phyloP scores from a whole-genome alignment of 2,329 filamentous ascomycete species.

The Alternaria atra region DNA sequence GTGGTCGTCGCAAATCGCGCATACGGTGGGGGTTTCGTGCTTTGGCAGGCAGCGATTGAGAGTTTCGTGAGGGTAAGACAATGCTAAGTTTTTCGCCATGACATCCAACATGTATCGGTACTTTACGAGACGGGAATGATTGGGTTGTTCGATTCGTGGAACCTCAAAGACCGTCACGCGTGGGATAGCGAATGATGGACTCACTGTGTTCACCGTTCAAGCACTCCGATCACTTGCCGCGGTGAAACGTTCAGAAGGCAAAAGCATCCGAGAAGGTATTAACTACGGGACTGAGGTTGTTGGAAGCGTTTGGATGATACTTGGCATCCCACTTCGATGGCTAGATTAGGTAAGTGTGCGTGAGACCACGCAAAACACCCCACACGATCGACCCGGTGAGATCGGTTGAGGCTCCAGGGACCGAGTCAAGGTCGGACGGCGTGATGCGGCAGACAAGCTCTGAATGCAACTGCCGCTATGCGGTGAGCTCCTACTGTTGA shows the following conservation, averaged over 20 bases:
- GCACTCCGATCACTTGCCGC: slow-evolving; percentile 2
- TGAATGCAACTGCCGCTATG: slow-evolving; percentile 17
- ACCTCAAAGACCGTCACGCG: background rate
- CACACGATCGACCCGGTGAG: slow-evolving; percentile 28
- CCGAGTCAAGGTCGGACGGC: slow-evolving; percentile 16
- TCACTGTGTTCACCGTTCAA: background rate
- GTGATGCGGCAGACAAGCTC: slow-evolving; percentile 18
- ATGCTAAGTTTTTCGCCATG: background rate
- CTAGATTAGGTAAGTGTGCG: slow-evolving; percentile 25
- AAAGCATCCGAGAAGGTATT: slow-evolving; percentile 10
- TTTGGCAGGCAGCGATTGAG: background rate
- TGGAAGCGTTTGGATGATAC: slow-evolving; percentile 18
- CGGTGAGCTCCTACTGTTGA: background rate
- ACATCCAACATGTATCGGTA: slow-evolving; percentile 10
- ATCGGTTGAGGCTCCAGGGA: slow-evolving; percentile 24
- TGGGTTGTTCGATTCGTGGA: slow-evolving; percentile 3
- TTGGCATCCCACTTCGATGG: slow-evolving; percentile 38
- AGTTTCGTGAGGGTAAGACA: slow-evolving; percentile 1
- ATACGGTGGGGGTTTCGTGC: background rate
- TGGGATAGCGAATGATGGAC: slow-evolving; percentile 6
- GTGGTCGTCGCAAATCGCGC: slow-evolving; percentile 4
- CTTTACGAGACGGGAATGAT: background rate
- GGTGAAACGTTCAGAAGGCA: slow-evolving; percentile 26
- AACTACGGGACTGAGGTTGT: slow-evolving; percentile 22
- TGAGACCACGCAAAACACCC: slow-evolving; percentile 25